Percentiles rank a stretch among this genome's conserved stretches.
These are phyloP conservation scores for Aspergillus caelatus DNA, from an alignment of 2,329 filamentous ascomycete genomes.

Conservation along the genomic window DNA sequence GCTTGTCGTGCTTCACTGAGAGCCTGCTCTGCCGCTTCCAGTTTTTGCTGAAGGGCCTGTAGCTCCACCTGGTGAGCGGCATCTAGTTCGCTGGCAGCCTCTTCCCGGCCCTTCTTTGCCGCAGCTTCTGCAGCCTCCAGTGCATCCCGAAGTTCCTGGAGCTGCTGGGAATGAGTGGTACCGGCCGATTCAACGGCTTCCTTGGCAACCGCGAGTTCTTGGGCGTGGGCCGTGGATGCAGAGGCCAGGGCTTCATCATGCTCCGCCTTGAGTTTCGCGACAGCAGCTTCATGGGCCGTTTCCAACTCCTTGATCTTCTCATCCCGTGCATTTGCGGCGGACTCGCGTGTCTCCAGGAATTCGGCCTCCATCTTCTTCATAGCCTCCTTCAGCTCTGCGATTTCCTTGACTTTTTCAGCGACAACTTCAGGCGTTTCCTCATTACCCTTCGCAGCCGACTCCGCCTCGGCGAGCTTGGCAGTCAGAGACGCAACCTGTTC, in stretches of 20 bases:
- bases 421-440: constrained; percentile 31
- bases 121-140: constrained; percentile 34
- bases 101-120: constrained; percentile 33
- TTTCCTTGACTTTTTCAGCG: constrained; percentile 40
- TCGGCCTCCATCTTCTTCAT: constrained; percentile 37
- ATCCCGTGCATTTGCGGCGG: constrained; percentile 23
- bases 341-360: constrained; percentile 32
- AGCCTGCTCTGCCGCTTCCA: constrained; percentile 37
- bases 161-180: constrained; percentile 32
- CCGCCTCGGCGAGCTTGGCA: constrained; percentile 35
- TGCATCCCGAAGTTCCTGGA: constrained; percentile 38
- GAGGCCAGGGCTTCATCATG: constrained; percentile 27
- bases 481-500: constrained; percentile 41
- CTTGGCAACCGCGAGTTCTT: constrained; percentile 37
- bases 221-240: constrained; percentile 32
- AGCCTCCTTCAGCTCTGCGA: constrained; percentile 35
- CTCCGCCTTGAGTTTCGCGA: constrained; percentile 27
- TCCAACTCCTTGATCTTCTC: constrained; percentile 33
- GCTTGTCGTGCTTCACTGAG: constrained; percentile 36
- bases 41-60: constrained; percentile 37
- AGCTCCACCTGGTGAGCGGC: constrained; percentile 35
- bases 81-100: constrained; percentile 35
- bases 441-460: constrained; percentile 30
- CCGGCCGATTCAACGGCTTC: constrained; percentile 34
- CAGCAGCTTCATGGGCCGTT: constrained; percentile 29